Base-by-base conservation (phyloP, 768 basidiomycete species). In the Russula virescens region DNA sequence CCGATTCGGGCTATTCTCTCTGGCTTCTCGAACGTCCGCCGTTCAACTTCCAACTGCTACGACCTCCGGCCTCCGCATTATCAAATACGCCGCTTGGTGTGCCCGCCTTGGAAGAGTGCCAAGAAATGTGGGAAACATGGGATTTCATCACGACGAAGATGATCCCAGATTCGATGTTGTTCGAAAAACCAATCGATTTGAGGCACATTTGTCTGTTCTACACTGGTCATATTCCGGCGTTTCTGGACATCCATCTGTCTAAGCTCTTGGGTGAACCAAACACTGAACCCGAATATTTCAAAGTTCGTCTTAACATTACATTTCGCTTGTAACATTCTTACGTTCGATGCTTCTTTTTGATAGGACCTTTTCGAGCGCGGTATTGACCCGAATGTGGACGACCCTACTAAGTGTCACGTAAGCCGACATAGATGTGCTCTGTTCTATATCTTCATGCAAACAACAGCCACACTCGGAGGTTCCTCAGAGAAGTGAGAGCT, bases 171-270 rank as follows among this genome's bases (percentile, higher is more conserved):
- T 82, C 85, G 28, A 90, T 98, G 88, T 78, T 96, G 26, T 87
- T 86, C 71, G 79, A 90, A 71, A 96, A 91, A 71, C 95, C 96
- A 3, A 98, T 98, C 64, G 87, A 97, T 70, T 77, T 98, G 50
- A 82, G 97, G 34, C 95, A 98, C 73, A 94, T 96, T 60, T 96
- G 94, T 70, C 80, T 98, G n/a, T 99, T 99, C 76, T 98, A 98
- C 74, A 71, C 92, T 14, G 96, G 96, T 0, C 97, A 98, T 72
- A 93, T 98, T 50, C 93, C 93, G 2, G 81, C 91, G 21, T 97
- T 96, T 77, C 73, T 95, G 65, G 95, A 97, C 69, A 97, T 97
- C 25, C 89, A 96, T 70, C 74, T 96, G 52, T 90, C 91, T 3
- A 79, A 81, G 53, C 73, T 93, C 14, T 73, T 97, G 55, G 70